A percentile compares a stretch with the other conserved stretches of the same genome.
Conservation (phyloP, 208 protist species). For the Crithidia fasciculata region DNA sequence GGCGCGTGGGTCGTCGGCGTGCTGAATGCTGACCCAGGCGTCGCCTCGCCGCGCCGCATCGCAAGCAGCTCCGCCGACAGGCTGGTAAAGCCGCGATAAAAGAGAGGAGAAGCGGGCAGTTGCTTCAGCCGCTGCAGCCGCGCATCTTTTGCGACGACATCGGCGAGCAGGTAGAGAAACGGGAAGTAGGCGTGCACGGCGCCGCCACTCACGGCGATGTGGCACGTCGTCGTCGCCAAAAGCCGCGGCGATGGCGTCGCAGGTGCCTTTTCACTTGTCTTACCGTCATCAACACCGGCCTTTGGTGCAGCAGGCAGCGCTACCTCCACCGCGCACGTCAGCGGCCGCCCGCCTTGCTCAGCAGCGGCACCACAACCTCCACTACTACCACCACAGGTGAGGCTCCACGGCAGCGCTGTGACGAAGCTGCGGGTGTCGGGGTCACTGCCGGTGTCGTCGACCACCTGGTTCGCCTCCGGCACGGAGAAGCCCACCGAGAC, state of each 20-base stretch:
- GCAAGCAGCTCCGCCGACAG: background rate
- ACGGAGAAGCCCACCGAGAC: constrained; percentile 10
- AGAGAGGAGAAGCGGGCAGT: constrained; percentile 22
- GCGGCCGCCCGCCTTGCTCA: background rate
- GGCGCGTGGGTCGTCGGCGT: background rate
- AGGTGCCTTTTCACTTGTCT: no score
- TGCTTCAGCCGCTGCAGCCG: constrained; percentile 13
- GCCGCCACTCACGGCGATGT: constrained; percentile 13
- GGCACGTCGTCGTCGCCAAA: constrained; percentile 1
- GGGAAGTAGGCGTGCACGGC: constrained; percentile 33
- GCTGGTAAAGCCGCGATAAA: constrained; percentile 21
- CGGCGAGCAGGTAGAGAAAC: constrained; percentile 25
- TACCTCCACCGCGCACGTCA: constrained; percentile 17
- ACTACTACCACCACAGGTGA: background rate
- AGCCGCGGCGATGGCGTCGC: no score
- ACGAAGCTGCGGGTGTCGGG: constrained; percentile 23
- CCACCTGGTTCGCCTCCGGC: constrained; percentile 19
- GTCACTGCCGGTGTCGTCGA: constrained; percentile 24
- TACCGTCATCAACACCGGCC: background rate
- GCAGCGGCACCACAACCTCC: background rate
- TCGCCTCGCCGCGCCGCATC: background rate
- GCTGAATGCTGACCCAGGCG: background rate
- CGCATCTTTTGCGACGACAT: constrained; percentile 3
- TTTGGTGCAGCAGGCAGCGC: background rate
- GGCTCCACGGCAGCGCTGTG: constrained; percentile 14